Evolutionary conservation across 2,329 filamentous ascomycete genomes (phyloP).

Genomic region (Alternaria sp.): DNA sequence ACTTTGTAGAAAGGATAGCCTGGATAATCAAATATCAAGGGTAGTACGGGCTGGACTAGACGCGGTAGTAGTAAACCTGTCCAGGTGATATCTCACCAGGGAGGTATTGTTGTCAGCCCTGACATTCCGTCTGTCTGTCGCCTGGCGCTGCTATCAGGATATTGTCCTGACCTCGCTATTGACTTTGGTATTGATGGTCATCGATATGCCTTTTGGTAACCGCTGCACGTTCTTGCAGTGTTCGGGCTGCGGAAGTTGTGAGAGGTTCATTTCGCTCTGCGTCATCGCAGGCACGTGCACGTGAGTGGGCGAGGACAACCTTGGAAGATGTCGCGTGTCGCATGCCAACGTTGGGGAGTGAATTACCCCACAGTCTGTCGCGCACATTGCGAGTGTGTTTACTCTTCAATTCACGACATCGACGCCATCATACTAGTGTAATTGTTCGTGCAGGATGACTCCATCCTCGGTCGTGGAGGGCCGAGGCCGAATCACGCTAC

Average conservation of each 20-base stretch:
- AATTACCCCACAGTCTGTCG: neutral
- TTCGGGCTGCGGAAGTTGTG: neutral
- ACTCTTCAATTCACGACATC: neutral
- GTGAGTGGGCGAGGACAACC: neutral
- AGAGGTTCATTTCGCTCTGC: neutral
- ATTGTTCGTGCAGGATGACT: neutral
- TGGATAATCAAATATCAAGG: neutral
- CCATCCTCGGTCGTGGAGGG: neutral
- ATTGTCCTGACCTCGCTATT: neutral
- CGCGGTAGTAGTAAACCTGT: neutral
- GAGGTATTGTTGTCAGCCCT: neutral
- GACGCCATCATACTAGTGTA: neutral
- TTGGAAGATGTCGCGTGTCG: neutral
- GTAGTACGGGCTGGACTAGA: neutral
- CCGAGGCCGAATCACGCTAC: neutral
- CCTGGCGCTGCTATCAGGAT: neutral
- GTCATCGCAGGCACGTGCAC: neutral
- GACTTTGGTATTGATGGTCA: neutral
- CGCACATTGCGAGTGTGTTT: neutral
- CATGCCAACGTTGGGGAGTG: neutral
- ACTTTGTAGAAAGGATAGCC: neutral
- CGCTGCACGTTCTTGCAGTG: neutral
- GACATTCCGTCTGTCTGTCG: neutral
- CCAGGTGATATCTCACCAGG: neutral
- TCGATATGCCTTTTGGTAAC: fast-evolving